Evolutionary conservation across 148 eudicot species (phyloP).

Genomic region (Vaccinium corymbosum): DNA sequence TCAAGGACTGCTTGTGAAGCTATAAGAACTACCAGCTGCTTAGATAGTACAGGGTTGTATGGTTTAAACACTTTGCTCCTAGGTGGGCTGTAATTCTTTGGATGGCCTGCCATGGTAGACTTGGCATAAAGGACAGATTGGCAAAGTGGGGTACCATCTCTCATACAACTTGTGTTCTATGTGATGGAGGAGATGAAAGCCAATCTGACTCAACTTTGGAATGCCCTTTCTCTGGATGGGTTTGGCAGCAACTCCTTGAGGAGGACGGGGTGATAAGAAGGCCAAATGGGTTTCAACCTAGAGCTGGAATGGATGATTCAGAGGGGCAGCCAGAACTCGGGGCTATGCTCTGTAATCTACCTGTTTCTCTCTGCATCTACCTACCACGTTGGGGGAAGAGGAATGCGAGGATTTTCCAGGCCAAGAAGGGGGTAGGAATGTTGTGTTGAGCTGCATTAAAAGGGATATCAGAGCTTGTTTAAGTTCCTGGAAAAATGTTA

Average conservation of each 20-base stretch:
- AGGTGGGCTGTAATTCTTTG: background rate
- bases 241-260: background rate
- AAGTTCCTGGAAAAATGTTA: background rate
- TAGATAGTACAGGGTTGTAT: background rate
- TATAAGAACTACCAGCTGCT: too few species aligned
- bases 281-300: background rate
- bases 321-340: background rate
- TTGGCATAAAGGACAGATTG: background rate
- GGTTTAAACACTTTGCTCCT: background rate
- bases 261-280: background rate
- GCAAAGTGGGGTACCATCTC: background rate
- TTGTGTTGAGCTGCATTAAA: background rate
- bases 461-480: background rate
- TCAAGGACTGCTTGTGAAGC: too few species aligned
- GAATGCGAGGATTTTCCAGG: slow-evolving; percentile 1
- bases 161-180: background rate
- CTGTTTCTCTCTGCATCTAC: background rate
- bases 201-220: background rate
- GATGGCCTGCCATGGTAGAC: background rate
- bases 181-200: background rate
- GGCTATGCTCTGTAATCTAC: background rate
- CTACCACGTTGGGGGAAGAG: background rate
- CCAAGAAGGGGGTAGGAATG: background rate
- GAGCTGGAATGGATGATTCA: background rate
- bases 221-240: background rate